Evolutionary conservation across 192 early-diverging fungal genomes (phyloP).

Genomic region (Tieghemiomyces parasiticus): DNA sequence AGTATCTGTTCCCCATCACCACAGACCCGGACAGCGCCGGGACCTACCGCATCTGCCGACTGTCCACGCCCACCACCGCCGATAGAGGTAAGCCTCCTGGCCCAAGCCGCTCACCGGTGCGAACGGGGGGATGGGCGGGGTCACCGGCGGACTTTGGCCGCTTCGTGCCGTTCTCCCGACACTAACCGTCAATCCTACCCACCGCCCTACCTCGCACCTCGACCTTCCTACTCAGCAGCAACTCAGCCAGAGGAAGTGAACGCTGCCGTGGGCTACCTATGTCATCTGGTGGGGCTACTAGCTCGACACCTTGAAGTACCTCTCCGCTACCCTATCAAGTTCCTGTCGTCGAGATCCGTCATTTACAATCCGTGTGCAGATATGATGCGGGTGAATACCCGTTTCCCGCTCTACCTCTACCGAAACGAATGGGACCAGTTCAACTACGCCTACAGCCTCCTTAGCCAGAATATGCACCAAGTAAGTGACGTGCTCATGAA

Average conservation of each 20-base stretch:
- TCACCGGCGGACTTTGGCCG: too few relatives aligned
- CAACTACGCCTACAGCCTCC: neutral
- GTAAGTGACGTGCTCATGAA: neutral
- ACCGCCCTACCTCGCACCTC: neutral
- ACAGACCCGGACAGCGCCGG: neutral
- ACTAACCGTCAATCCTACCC: too few relatives aligned
- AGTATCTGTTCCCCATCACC: neutral
- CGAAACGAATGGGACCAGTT: neutral
- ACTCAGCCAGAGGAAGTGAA: neutral
- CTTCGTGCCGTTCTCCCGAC: too few relatives aligned
- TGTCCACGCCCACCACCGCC: neutral
- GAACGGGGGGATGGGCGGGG: too few relatives aligned
- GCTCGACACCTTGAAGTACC: conserved; percentile 29
- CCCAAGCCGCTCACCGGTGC: too few relatives aligned
- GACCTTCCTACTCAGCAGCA: neutral
- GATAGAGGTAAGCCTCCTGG: neutral
- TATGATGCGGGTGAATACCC: neutral
- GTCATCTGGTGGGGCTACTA: conserved; percentile 25
- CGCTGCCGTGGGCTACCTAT: neutral
- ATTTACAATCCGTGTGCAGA: conserved; percentile 14
- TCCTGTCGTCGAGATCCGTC: conserved; percentile 33
- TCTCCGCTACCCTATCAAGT: conserved; percentile 35
- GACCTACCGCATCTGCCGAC: neutral
- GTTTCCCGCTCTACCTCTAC: neutral
- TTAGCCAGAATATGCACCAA: neutral